Conservation (phyloP, 805 yeast species). For the Candida verbasci region DNA sequence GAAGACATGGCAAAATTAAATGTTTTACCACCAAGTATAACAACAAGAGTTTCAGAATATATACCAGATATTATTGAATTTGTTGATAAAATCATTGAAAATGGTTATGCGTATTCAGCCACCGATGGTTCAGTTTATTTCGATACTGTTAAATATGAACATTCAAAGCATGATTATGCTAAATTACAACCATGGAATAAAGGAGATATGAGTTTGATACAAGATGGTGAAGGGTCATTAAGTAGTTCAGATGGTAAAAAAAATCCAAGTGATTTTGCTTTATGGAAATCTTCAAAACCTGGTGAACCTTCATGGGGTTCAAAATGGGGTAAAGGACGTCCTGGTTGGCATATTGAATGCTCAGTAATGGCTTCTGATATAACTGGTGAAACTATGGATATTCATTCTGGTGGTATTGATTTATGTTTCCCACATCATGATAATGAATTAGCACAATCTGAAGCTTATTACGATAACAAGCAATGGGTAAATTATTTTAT, state of each 20-base stretch:
- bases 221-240: conserved; percentile 93
- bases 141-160: conserved; percentile 80
- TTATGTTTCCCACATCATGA: conserved; percentile 99
- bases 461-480: conserved; percentile 80
- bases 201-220: conserved; percentile 77
- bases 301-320: conserved; percentile 97
- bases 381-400: conserved; percentile 79
- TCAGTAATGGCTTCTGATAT: conserved; percentile 96
- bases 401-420: conserved; percentile 96
- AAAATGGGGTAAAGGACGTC: conserved; percentile 96
- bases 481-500: conserved; percentile 98
- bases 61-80: conserved; percentile 86
- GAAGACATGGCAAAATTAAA: conserved; percentile 81
- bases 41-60: conserved; percentile 93
- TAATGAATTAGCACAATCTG: conserved; percentile 95
- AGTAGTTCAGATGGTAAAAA: conserved; percentile 55
- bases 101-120: conserved; percentile 82
- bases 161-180: conserved; percentile 77
- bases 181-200: conserved; percentile 98
- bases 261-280: conserved; percentile 83
- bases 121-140: conserved; percentile 94
- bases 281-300: conserved; percentile 94
- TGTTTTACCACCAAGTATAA: conserved; percentile 77
- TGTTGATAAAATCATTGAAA: conserved; percentile 67
- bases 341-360: conserved; percentile 99